phyloP scores from a whole-genome alignment of 2,329 filamentous ascomycete species.

The Cladosporium sp. region DNA sequence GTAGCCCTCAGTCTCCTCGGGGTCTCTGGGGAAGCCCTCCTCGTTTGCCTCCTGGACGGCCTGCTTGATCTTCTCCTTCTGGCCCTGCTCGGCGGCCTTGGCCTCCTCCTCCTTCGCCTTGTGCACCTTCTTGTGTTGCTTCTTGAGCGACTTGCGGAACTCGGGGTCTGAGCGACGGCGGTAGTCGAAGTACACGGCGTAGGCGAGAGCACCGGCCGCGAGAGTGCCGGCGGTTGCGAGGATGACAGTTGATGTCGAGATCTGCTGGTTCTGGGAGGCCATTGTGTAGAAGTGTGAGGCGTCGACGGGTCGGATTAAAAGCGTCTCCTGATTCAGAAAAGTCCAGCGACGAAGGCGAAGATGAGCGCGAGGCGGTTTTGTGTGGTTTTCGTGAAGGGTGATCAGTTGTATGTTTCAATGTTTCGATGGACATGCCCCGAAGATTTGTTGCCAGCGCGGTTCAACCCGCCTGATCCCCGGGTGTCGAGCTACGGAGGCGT shows the following conservation, averaged over 20 bases:
- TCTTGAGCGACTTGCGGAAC: slow-evolving; percentile 62
- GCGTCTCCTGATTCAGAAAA: background rate
- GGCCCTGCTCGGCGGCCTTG: slow-evolving; percentile 59
- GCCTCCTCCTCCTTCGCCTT: slow-evolving; percentile 70
- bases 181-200: slow-evolving; percentile 65
- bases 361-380: background rate
- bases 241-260: slow-evolving; percentile 56
- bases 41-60: slow-evolving; percentile 78
- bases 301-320: background rate
- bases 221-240: slow-evolving; percentile 56
- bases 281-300: slow-evolving; percentile 18
- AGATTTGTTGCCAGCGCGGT: too few relatives aligned
- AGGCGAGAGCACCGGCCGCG: slow-evolving; percentile 57
- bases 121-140: slow-evolving; percentile 69
- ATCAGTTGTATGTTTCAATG: background rate
- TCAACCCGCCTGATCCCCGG: too few relatives aligned
- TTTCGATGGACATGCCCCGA: too few relatives aligned
- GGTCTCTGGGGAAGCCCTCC: slow-evolving; percentile 84
- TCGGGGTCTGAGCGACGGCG: slow-evolving; percentile 59
- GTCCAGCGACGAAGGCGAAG: slow-evolving; percentile 3
- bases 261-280: slow-evolving; percentile 32
- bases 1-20: slow-evolving; percentile 91
- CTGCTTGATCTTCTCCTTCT: slow-evolving; percentile 69
- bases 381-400: background rate
- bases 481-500: too few relatives aligned